Evolutionary conservation across 768 basidiomycete genomes (phyloP).

Genomic region (Ramaria rubella): DNA sequence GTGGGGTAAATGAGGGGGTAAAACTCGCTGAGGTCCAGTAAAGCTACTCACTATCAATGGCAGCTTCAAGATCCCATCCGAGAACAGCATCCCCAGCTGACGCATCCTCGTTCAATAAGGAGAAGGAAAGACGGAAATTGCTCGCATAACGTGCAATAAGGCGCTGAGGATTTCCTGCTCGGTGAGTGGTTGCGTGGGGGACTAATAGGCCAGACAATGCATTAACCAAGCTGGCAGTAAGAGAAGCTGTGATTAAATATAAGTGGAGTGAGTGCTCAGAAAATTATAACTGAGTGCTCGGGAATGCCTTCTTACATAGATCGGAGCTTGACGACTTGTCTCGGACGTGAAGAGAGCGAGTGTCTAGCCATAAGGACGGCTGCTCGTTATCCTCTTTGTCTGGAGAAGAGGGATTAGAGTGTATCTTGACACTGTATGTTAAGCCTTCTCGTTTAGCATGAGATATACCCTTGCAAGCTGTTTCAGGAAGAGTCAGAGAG

Average conservation of each 20-base stretch:
- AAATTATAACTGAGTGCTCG: neutral
- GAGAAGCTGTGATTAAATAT: neutral
- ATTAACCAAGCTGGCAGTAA: neutral
- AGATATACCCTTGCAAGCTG: neutral
- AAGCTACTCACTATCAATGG: constrained; percentile 53
- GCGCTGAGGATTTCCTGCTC: constrained; percentile 41
- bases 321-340: neutral
- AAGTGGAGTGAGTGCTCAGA: too few relatives aligned
- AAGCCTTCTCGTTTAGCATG: neutral
- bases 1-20: neutral
- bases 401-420: neutral
- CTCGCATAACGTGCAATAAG: constrained; percentile 70
- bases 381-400: too few relatives aligned
- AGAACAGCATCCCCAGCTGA: constrained; percentile 50
- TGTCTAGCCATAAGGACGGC: neutral
- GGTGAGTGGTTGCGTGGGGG: neutral
- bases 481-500: neutral
- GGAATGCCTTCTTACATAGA: neutral
- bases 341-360: constrained; percentile 1
- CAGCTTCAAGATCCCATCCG: constrained; percentile 68
- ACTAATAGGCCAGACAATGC: constrained; percentile 33
- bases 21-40: neutral
- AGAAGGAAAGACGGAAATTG: constrained; percentile 84
- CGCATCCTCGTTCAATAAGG: constrained; percentile 86
- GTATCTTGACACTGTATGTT: constrained; percentile 2